Conservation (phyloP, 2,329 filamentous ascomycete genomes). For the Cladophialophora psammophila region DNA sequence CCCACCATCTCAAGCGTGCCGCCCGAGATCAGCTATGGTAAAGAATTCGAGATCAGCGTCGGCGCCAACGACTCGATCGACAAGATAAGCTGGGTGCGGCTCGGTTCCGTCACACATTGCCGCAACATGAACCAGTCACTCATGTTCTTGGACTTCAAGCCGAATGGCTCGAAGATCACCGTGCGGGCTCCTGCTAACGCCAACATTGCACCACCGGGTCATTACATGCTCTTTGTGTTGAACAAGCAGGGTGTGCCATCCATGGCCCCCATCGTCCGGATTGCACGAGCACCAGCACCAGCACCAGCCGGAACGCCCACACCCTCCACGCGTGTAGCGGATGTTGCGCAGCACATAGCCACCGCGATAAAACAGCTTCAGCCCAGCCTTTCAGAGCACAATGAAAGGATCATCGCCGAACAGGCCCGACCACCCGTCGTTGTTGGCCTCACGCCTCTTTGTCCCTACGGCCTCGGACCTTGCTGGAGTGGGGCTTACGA, state of each 20-base stretch:
- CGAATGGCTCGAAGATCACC: not conserved
- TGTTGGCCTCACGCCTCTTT: slow-evolving; percentile 1
- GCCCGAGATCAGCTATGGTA: not conserved
- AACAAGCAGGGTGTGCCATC: not conserved
- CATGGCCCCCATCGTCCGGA: not conserved
- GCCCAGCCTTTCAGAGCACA: not conserved
- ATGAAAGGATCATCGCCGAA: not conserved
- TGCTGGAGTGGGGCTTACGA: slow-evolving; percentile 1
- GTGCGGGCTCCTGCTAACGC: not conserved
- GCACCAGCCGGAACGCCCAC: not conserved
- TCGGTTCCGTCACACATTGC: slow-evolving; percentile 5
- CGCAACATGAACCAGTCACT: not conserved
- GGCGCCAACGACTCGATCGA: not conserved
- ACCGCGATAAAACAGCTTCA: not conserved
- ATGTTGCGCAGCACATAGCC: too few relatives aligned
- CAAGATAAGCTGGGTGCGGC: not conserved
- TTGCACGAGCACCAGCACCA: too few relatives aligned
- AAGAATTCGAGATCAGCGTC: not conserved
- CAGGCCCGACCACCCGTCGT: not conserved
- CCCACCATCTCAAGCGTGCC: not conserved
- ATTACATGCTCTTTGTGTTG: slow-evolving; percentile 9
- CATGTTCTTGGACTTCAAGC: not conserved
- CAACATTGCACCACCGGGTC: not conserved
- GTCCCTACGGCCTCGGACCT: slow-evolving; percentile 1
- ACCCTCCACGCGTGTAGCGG: too few relatives aligned